Percentiles rank a stretch among this genome's conserved stretches.
Evolutionary conservation across 306 rosid genomes (phyloP).

Genomic region (Rosa rugosa): DNA sequence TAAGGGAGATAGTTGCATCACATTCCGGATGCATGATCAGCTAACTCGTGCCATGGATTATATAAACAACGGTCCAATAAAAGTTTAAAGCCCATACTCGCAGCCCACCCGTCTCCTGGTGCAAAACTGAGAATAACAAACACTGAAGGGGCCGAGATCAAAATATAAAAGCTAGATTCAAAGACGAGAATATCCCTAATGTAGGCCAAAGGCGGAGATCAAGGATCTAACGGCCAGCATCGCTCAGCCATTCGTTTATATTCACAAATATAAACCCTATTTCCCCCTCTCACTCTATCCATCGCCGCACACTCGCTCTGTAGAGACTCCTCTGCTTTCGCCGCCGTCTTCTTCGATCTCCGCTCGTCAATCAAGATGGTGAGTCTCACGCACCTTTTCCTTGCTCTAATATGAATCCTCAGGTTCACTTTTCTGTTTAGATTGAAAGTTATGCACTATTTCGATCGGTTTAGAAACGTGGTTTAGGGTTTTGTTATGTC

Average conservation of each 20-base stretch:
- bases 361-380: conserved; percentile 19
- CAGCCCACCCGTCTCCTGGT: not conserved
- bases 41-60: not conserved
- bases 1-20: not conserved
- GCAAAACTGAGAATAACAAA: not conserved
- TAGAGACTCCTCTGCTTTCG: not conserved
- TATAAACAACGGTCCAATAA: not conserved
- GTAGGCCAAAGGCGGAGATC: not conserved
- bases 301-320: conserved; percentile 7
- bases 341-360: not conserved
- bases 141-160: not conserved
- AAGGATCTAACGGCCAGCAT: not conserved
- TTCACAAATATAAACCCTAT: conserved; percentile 2
- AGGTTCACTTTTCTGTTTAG: not conserved
- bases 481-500: not conserved
- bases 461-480: not conserved
- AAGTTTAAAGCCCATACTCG: not conserved
- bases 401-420: not conserved
- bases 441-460: not conserved
- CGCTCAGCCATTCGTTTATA: conserved; percentile 7
- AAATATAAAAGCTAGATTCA: not conserved
- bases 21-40: conserved; percentile 5
- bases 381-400: not conserved
- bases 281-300: not conserved
- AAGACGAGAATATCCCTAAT: not conserved